Evolutionary conservation across 2,329 filamentous ascomycete genomes (phyloP).

Genomic region (Colletotrichum chrysophilum): DNA sequence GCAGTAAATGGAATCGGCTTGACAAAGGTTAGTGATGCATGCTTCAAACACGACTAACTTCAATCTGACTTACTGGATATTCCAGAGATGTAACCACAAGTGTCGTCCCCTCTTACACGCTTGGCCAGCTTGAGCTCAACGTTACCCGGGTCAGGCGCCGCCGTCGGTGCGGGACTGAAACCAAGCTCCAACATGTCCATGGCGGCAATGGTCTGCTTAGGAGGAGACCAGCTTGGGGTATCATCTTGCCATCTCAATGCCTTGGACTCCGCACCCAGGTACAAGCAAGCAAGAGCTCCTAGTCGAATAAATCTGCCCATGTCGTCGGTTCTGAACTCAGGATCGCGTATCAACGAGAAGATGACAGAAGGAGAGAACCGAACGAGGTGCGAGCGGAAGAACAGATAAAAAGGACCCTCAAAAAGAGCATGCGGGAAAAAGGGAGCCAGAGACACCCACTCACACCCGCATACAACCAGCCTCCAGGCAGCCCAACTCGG

Average conservation of each 20-base stretch:
- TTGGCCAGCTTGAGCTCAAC: conserved; percentile 22
- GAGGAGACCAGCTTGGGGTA: conserved; percentile 27
- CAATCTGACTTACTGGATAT: conserved; percentile 23
- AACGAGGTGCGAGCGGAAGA: neutral
- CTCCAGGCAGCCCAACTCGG: neutral
- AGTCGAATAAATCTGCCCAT: conserved; percentile 27
- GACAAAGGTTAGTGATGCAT: neutral
- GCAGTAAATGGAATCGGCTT: conserved; percentile 32
- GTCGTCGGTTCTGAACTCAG: neutral
- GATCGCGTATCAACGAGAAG: neutral
- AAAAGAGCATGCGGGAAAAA: neutral
- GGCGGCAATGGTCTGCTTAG: conserved; percentile 28
- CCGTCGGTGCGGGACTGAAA: conserved; percentile 18
- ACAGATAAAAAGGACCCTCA: neutral
- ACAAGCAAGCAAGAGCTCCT: conserved; percentile 26
- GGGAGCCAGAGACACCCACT: neutral
- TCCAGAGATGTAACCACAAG: conserved; percentile 36
- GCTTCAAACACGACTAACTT: too few relatives aligned
- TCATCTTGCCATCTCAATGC: conserved; percentile 28
- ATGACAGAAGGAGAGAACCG: neutral
- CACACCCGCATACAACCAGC: neutral
- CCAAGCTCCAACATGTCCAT: conserved; percentile 25
- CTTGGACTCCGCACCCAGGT: conserved; percentile 25
- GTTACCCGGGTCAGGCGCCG: conserved; percentile 22
- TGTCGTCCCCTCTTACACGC: conserved; percentile 30